These are phyloP conservation scores for Lophiostoma macrostomum DNA, from an alignment of 495 filamentous ascomycete species.

Conservation along the genomic window DNA sequence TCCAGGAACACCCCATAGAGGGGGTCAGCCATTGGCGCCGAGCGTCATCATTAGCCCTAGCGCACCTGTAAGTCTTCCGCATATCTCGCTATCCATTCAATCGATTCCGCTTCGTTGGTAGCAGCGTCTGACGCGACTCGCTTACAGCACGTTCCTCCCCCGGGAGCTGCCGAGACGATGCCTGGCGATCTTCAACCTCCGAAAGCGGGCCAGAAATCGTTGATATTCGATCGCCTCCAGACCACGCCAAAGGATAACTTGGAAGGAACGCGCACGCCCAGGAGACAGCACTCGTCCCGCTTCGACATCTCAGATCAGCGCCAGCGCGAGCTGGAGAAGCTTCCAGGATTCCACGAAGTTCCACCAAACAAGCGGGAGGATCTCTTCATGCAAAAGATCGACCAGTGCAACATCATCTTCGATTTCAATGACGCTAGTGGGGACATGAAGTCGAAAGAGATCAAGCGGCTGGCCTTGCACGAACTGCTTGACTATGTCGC, in stretches of 20 bases:
- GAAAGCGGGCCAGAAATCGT: conserved; percentile 77
- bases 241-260: conserved; percentile 92
- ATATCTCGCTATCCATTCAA: no score
- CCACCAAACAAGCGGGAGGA: conserved; percentile 93
- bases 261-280: conserved; percentile 91
- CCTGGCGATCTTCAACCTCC: conserved; percentile 94
- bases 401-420: conserved; percentile 99
- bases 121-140: neutral
- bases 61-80: conserved; percentile 68
- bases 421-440: conserved; percentile 98
- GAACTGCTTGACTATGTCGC: conserved; percentile 97
- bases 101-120: neutral
- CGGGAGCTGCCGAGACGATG: conserved; percentile 95
- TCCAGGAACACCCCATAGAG: conserved; percentile 63
- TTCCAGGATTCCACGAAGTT: conserved; percentile 98
- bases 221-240: conserved; percentile 87
- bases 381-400: conserved; percentile 99
- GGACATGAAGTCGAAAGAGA: conserved; percentile 99
- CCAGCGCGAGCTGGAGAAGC: conserved; percentile 92
- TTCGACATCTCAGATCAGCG: conserved; percentile 93
- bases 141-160: conserved; percentile 81
- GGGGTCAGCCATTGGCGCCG: conserved; percentile 55
- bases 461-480: conserved; percentile 94
- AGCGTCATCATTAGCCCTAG: conserved; percentile 96
- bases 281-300: conserved; percentile 92